Base-by-base conservation (phyloP, 129 eudicot species). In the Artemisia annua region DNA sequence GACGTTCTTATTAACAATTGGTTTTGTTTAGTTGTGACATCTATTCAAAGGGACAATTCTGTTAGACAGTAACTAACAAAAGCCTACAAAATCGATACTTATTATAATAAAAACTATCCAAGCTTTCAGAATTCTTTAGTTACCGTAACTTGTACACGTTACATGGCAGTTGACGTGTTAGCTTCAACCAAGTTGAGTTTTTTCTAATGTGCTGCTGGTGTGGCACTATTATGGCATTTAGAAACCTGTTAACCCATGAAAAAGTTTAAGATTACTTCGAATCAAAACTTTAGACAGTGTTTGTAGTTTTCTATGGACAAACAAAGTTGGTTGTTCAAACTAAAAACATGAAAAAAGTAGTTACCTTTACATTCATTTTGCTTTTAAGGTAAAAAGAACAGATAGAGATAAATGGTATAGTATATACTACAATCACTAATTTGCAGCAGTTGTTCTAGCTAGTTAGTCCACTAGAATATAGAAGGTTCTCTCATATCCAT, bases 361-460 rank as follows among this genome's bases (percentile, higher is more conserved):
- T 65, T 44, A 3, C 10, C 54, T 65, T 64, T 14, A 7, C 46
- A 39, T 39, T 39, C 46, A 39, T 39, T 39, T 39, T 39, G 46
- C 46, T 39, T 39, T 39, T 7, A 39, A 63, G 69, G 18, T 35
- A 39, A 55, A 49, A 73, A 30, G 9, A 73, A 26, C 58, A 71
- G n/a, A 72, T 59, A 20, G 14, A 5, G 22, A 48, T 57, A 48
- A 44, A 16, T 72, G 56, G 12, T 46, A 46, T n/a, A 20, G 18
- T 18, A 58, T 58, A 22, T 2, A 28, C 55, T 56, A n/a, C 9
- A 20, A 48, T 22, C 48, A 13, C 57, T 66, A 39, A 39, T 39
- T 39, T 39, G 46, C 46, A 35, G 43, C 8, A 39, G 44, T 39
- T 39, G 44, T 39, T 39, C 44, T 39, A 39, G 46, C 11, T 39